Evolutionary conservation across 345 rosid genomes (phyloP), one percentile per base, ranked within the genome.

Genomic region (Lumnitzera littorea): DNA sequence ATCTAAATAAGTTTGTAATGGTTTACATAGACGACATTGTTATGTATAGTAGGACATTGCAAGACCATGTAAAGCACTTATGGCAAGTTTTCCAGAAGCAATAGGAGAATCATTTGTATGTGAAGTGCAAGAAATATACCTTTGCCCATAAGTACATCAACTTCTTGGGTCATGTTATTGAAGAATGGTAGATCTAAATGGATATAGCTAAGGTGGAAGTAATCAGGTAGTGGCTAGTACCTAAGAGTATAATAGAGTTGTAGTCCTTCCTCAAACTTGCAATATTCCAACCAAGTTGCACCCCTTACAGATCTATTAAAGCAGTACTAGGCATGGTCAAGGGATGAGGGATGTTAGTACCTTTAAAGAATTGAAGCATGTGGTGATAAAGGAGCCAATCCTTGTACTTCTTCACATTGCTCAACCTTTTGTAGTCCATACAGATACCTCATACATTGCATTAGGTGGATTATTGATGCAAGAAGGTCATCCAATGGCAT

Each of bases 401-500:
- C 15, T 63, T 7, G 12, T 12, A 2, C 48, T 51, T 1, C 63
- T 50, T 0, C 14, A 50, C 10, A 46, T 57, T 11, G 1, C 41
- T 0, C 12, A 51, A 23, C 23, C n/a, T 27, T 58, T 58, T 36
- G 63, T 17, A 4, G 16, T 58, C 1, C 31, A 58, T 5, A 58
- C 52, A 2, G 70, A 66, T 43, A 51, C 50, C 2, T 51, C 47
- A 3, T 20, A 17, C 14, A 1, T 41, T 2, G 57, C 51, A 2
- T 2, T 58, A 1, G 51, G 63, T 12, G 63, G 51, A 1, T 15
- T 66, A 2, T 41, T 66, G 24, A 8, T 12, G 3, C 51, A 66
- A 27, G 24, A 58, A 1, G 63, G 52, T 1, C 57, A 65, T 31
- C 69, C 43, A 7, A 15, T 57, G 2, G 66, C 67, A n/a, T 54